A percentile compares a stretch with the other conserved stretches of the same genome.
Conservation (phyloP, 305 asterid genomes). For the Rubia balearica region DNA sequence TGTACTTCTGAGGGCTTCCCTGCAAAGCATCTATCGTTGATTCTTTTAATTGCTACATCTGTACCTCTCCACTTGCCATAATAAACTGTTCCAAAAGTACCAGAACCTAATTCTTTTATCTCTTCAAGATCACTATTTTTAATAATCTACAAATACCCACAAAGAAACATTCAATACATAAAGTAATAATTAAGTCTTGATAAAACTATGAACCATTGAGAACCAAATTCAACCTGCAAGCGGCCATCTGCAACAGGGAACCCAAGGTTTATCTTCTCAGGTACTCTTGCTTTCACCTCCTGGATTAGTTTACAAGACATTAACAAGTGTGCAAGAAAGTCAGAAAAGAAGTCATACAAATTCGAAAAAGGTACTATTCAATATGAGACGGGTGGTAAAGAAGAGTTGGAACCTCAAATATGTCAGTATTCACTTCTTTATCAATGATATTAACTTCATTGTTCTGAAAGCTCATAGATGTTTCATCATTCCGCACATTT, state of each 20-base stretch:
- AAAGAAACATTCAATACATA: slow-evolving; percentile 4
- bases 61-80: slow-evolving; percentile 99
- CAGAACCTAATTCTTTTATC: slow-evolving; percentile 88
- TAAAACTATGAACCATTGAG: not conserved
- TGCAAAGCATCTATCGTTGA: slow-evolving; percentile 79
- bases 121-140: slow-evolving; percentile 87
- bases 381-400: slow-evolving; percentile 10
- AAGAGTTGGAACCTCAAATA: slow-evolving; percentile 48
- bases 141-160: slow-evolving; percentile 46
- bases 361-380: not conserved
- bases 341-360: slow-evolving; percentile 15
- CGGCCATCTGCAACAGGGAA: slow-evolving; percentile 62
- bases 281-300: slow-evolving; percentile 53
- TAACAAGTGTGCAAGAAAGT: slow-evolving; percentile 18
- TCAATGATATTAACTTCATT: slow-evolving; percentile 37
- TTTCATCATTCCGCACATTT: slow-evolving; percentile 34
- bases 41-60: slow-evolving; percentile 93
- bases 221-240: slow-evolving; percentile 53
- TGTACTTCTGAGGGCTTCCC: slow-evolving; percentile 93
- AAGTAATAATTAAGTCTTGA: not conserved
- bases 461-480: slow-evolving; percentile 36
- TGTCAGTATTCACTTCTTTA: slow-evolving; percentile 35
- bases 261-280: slow-evolving; percentile 61
- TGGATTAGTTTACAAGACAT: slow-evolving; percentile 26
- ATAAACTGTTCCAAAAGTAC: slow-evolving; percentile 97